Base-by-base conservation (phyloP, 129 eudicot genomes). In the Artemisia annua region DNA sequence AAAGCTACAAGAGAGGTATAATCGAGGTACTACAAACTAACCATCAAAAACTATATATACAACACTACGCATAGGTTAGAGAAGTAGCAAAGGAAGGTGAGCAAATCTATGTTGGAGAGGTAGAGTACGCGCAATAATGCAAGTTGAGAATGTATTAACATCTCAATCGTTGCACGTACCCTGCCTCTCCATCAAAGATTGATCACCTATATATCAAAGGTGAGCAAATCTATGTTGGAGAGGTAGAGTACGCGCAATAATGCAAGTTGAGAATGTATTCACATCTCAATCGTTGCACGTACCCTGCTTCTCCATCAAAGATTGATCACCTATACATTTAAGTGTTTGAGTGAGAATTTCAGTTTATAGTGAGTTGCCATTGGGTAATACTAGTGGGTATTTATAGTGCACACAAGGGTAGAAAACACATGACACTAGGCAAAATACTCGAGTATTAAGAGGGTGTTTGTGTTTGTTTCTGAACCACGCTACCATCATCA, bases 231-330 rank as follows among this genome's bases (percentile, higher is more conserved):
- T 54, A 9, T 17, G 81, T 70, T 78, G 81, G 81, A 63, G 67
- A 70, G 51, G 71, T 16, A 43, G 57, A 55, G 81, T 18, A 70
- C 81, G 66, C 60, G 81, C 81, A 70, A 60, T 51, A 62, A 75
- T 53, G 17, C 48, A 5, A 65, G 19, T 13, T 28, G n/a, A n/a
- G 44, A 39, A 5, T 7, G 39, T 4, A 32, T 19, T 32, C 18
- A 26, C 70, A 43, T 58, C 14, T 58, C 12, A 50, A 22, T 65
- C 2, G 44, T 71, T 68, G 72, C 87, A 83, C 81, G 80, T 83
- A 83, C 79, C 79, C 82, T 81, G 82, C 82, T 73, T 83, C 82
- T 75, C 82, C 82, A 77, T 49, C 87, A 57, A 55, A 75, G 83
- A 70, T 70, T 12, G 43, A 54, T 62, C 76, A 62, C 76, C 81